Percentiles rank a stretch among this genome's conserved stretches.
Evolutionary conservation across 257 asterid genomes (phyloP).

Genomic region (Ehretia macrophylla): DNA sequence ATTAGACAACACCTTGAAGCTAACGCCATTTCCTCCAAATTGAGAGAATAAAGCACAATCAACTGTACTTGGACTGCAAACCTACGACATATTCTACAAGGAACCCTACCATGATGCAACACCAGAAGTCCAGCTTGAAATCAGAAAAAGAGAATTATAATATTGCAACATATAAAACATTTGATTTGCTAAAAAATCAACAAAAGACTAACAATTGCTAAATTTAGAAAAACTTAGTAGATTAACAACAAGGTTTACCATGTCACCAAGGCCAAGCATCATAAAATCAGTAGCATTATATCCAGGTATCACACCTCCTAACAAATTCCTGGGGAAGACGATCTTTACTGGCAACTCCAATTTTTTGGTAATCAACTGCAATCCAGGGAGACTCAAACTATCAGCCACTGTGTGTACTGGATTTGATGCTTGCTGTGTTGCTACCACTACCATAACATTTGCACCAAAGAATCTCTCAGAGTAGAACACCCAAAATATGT

Average conservation of each 20-base stretch:
- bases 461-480: conserved; percentile 94
- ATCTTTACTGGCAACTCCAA: conserved; percentile 96
- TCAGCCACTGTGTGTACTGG: conserved; percentile 87
- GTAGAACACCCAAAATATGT: conserved; percentile 91
- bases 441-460: conserved; percentile 96
- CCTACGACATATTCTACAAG: no score
- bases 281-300: conserved; percentile 59
- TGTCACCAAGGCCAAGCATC: conserved; percentile 97
- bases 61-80: no score
- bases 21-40: no score
- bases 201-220: no score
- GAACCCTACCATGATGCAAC: no score
- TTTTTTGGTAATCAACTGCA: conserved; percentile 74
- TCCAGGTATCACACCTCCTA: conserved; percentile 74
- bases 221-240: conserved; percentile 9
- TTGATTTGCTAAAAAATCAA: no score
- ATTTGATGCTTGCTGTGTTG: conserved; percentile 88
- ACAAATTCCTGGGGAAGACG: conserved; percentile 83
- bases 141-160: no score
- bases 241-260: conserved; percentile 45
- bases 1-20: no score
- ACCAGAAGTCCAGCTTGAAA: no score
- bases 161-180: no score
- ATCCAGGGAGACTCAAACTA: conserved; percentile 91
- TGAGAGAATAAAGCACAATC: no score